A percentile compares a stretch with the other conserved stretches of the same genome.
Conservation (phyloP, 345 rosid genomes). For the Kernera saxatilis region DNA sequence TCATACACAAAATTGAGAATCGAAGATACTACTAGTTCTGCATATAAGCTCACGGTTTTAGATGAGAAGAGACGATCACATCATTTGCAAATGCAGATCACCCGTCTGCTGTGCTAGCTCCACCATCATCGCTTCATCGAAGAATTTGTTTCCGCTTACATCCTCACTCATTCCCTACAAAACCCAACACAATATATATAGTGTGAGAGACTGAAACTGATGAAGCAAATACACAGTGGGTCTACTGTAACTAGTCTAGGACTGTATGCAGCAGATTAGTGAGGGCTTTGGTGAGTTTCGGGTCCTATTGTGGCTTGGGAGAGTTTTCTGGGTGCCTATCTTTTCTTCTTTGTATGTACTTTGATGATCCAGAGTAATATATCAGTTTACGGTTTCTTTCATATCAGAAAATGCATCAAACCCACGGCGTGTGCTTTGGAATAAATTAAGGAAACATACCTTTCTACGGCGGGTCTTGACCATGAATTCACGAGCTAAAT, state of each 20-base stretch:
- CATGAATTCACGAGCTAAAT: slow-evolving; percentile 70
- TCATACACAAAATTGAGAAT: neutral
- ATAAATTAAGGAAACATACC: slow-evolving; percentile 29
- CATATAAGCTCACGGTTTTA: neutral
- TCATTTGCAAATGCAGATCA: slow-evolving; percentile 72
- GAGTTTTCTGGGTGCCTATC: neutral
- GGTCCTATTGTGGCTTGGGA: neutral
- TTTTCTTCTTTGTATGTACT: neutral
- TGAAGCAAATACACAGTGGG: neutral
- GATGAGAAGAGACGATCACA: slow-evolving; percentile 29
- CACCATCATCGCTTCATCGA: slow-evolving; percentile 81
- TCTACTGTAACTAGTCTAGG: neutral
- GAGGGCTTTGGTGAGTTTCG: neutral
- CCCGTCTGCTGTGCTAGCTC: slow-evolving; percentile 86
- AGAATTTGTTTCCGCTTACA: slow-evolving; percentile 84
- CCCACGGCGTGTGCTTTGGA: neutral
- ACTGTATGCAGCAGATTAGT: neutral
- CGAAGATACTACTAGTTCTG: neutral
- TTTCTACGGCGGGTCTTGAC: slow-evolving; percentile 66
- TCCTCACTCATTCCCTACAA: slow-evolving; percentile 90
- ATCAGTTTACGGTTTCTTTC: no score
- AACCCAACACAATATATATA: neutral
- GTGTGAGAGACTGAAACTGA: neutral
- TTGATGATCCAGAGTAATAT: neutral
- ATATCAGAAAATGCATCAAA: no score